Base-by-base conservation (phyloP, 352 stramenopile species). In the Pythium dissimile region DNA sequence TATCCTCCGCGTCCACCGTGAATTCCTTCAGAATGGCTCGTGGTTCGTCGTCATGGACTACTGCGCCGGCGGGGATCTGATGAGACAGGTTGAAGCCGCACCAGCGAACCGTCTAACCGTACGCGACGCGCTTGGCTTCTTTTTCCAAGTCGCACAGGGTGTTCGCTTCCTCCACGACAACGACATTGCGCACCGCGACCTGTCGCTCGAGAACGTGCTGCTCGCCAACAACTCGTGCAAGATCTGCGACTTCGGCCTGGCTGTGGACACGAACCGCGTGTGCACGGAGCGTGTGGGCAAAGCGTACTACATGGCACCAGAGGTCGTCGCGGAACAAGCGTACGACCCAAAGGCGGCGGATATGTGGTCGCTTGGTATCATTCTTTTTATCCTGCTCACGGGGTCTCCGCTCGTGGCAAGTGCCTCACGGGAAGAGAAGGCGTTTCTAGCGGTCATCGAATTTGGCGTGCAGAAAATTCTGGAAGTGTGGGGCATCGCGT, bases 31-130 rank as follows among this genome's bases (percentile, higher is more conserved):
- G 24, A 58, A 75, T 23, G 59, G 59, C 16, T 64, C 62, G 27
- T 77, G 73, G 72, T 72, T 60, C 45, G 54, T 88, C 12, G 71
- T 84, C 30, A 84, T 84, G 64, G 78, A 84, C 11, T 73, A 71
- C 35, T 85, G 76, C 51, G 50, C 51, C 0, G 74, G 67, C 35
- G 78, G 75, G 11, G 78, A 89, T 46, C 50, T 86, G 23, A 68
- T 77, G 46, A 31, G 54, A 1, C n/a, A 47, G 21, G 32, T 86
- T 24, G 59, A 82, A 35, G 23, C 18, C 2, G 5, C 48, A 6
- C 62, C 61, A 1, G 46, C 61, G 16, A 56, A 66, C 16, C 66
- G 68, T 0, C 48, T 81, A 23, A 27, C 28, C 0, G 71, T 80
- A 49, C 1, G 2, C 1, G 27, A 68, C 2, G 68, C 66, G 20